A percentile compares a stretch with the other conserved stretches of the same genome.
phyloP scores from a whole-genome alignment of 2,329 filamentous ascomycete genomes.

The Chaetomium sp. region DNA sequence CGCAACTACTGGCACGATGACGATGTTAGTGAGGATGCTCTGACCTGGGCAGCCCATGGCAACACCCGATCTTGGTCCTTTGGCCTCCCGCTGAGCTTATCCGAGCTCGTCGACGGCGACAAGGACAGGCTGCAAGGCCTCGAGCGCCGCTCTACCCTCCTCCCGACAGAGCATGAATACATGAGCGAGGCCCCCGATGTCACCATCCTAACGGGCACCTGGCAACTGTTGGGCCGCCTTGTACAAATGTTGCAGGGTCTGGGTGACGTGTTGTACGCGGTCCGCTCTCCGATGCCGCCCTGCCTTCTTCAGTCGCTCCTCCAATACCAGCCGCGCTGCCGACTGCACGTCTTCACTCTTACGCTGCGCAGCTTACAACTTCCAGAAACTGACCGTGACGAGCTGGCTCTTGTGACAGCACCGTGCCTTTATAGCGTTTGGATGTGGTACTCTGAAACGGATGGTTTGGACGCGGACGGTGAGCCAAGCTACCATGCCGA shows the following conservation, averaged over 20 bases:
- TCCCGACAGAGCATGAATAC: not conserved
- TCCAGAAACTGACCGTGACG: constrained; percentile 2
- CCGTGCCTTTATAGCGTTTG: constrained; percentile 5
- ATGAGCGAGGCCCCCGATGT: not conserved
- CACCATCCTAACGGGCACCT: not conserved
- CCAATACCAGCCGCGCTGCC: constrained; percentile 6
- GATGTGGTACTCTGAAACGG: not conserved
- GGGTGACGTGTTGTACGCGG: constrained; percentile 3
- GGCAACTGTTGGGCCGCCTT: constrained; percentile 2
- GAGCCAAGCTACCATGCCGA: not conserved
- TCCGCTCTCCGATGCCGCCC: not conserved
- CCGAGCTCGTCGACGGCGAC: constrained; percentile 8
- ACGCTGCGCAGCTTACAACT: not conserved
- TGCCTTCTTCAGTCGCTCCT: constrained; percentile 2
- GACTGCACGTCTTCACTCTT: constrained; percentile 5
- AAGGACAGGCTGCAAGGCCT: constrained; percentile 10
- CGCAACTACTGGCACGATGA: too few relatives aligned
- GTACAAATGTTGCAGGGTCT: not conserved
- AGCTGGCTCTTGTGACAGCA: constrained; percentile 7
- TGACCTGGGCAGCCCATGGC: not conserved
- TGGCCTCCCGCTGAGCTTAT: constrained; percentile 7
- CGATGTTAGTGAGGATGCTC: too few relatives aligned
- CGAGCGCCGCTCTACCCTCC: not conserved
- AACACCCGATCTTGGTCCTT: constrained; percentile 8
- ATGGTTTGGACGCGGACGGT: not conserved